Percentiles rank a stretch among this genome's conserved stretches.
Evolutionary conservation across 352 stramenopile genomes (phyloP).

Genomic region (Phytopythium ostracodes): DNA sequence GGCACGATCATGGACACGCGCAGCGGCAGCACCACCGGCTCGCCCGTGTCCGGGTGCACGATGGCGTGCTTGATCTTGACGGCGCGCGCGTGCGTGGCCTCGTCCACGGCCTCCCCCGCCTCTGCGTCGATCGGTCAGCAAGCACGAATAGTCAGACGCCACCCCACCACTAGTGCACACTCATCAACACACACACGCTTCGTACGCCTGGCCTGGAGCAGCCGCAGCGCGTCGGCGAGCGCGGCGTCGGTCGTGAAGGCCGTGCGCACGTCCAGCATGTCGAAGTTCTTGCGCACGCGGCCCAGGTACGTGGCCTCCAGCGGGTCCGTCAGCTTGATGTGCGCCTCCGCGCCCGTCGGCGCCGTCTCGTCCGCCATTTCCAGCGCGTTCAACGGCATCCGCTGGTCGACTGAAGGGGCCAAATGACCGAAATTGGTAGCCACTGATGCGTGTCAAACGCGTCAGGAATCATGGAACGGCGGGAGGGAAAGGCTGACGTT

Average conservation of each 20-base stretch:
- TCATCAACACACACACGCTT: too few species aligned
- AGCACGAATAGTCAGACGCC: too few species aligned
- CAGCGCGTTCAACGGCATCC: background rate
- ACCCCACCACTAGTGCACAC: background rate
- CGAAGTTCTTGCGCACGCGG: constrained; percentile 76
- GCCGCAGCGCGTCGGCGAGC: constrained; percentile 37
- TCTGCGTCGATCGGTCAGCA: constrained; percentile 18
- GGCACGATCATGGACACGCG: constrained; percentile 85
- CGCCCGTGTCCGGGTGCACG: constrained; percentile 68
- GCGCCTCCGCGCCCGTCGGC: constrained; percentile 18
- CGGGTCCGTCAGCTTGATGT: constrained; percentile 66
- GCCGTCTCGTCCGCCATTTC: background rate
- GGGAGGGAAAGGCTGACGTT: too few species aligned
- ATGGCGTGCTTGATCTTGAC: constrained; percentile 69
- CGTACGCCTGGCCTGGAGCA: constrained; percentile 37
- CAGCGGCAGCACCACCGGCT: constrained; percentile 60
- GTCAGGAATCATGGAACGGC: too few species aligned
- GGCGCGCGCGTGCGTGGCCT: constrained; percentile 36
- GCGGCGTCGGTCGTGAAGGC: constrained; percentile 56
- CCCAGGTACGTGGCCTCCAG: constrained; percentile 75
- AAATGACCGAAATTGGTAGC: too few species aligned
- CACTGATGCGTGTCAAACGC: background rate
- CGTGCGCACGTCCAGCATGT: constrained; percentile 78
- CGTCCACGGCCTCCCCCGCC: constrained; percentile 32
- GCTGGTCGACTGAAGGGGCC: background rate